Evolutionary conservation across 768 basidiomycete genomes (phyloP), one percentile per base, ranked within the genome.

Genomic region (Lactifluus pinguis): DNA sequence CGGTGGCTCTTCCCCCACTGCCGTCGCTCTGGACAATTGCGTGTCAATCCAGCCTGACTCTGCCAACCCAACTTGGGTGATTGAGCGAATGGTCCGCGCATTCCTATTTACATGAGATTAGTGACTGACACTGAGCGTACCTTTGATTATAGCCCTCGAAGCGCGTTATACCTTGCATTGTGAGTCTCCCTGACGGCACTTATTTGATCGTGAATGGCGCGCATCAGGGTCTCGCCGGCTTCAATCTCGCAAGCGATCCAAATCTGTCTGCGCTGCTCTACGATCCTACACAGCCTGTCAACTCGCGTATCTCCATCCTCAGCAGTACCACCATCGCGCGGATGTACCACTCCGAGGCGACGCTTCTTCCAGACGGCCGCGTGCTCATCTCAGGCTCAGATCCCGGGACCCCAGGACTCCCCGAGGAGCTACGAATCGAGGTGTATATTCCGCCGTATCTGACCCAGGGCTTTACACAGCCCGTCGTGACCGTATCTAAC

Each of bases 401-500:
- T 65, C 87, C 85, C 7, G 74, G 86, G 68, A 83, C 83, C 14
- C 55, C 64, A 57, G 76, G 75, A 39, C 87, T 83, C 67, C 83
- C 85, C 0, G 84, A 93, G 64, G 90, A 95, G 69, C 86, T 90
- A 72, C 80, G 92, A 13, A 80, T 80, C 64, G 79, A 87, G 70
- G 84, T 86, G 30, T 97, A 95, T 74, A 80, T 89, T 67, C 95
- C 95, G 6, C 90, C 89, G 15, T 98, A 95, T 72, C 79, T 92
- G 61, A 83, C 74, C 63, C 72, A 80, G 63, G 87, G 87, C 10
- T 73, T 78, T 62, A 70, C 64, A 5, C 87, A 86, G 59, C 93
- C 88, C 0, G 75, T 72, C 47, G 87, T 83, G 69, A 82, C 76
- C 21, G 76, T 88, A 48, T 65, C 76, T 0, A 69, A 76, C 59